phyloP scores from a whole-genome alignment of 2,329 filamentous ascomycete species.

The Alternaria sp. region DNA sequence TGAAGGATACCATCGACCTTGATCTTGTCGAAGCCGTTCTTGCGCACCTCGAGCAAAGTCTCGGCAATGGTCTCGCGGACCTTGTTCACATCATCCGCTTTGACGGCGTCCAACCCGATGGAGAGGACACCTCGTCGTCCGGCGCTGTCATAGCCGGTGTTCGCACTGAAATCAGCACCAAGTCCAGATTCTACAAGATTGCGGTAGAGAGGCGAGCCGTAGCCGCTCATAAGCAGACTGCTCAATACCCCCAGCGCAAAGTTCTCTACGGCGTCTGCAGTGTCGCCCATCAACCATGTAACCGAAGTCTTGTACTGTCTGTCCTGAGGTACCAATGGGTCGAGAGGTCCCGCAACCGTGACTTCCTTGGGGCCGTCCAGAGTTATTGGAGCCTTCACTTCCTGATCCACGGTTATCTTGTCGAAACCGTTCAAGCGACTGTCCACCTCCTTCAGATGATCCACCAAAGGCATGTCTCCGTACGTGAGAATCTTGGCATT shows the following conservation, averaged over 20 bases:
- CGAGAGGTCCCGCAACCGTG: slow-evolving; percentile 78
- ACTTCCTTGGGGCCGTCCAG: slow-evolving; percentile 73
- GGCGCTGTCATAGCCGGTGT: slow-evolving; percentile 86
- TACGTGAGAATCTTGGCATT: slow-evolving; percentile 97
- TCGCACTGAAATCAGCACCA: slow-evolving; percentile 92
- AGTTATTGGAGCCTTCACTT: slow-evolving; percentile 77
- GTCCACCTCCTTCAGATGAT: slow-evolving; percentile 81
- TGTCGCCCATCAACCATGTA: slow-evolving; percentile 89
- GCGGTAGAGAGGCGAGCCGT: slow-evolving; percentile 90
- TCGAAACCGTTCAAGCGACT: slow-evolving; percentile 76
- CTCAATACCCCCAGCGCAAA: slow-evolving; percentile 85
- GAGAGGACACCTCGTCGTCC: slow-evolving; percentile 83
- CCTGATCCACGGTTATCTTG: slow-evolving; percentile 70
- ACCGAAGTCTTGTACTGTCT: slow-evolving; percentile 93
- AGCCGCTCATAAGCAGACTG: slow-evolving; percentile 87
- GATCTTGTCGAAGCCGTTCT: slow-evolving; percentile 81
- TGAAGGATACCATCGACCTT: slow-evolving; percentile 96
- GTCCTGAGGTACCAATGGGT: slow-evolving; percentile 83
- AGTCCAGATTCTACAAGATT: slow-evolving; percentile 88
- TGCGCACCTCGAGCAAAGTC: slow-evolving; percentile 71
- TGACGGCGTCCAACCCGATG: slow-evolving; percentile 88
- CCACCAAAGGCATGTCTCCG: slow-evolving; percentile 83
- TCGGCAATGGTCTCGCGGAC: slow-evolving; percentile 76
- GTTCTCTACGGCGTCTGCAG: slow-evolving; percentile 81
- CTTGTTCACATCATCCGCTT: slow-evolving; percentile 76